Base-by-base conservation (phyloP, 331 rosid species). In the Malus hybrid region DNA sequence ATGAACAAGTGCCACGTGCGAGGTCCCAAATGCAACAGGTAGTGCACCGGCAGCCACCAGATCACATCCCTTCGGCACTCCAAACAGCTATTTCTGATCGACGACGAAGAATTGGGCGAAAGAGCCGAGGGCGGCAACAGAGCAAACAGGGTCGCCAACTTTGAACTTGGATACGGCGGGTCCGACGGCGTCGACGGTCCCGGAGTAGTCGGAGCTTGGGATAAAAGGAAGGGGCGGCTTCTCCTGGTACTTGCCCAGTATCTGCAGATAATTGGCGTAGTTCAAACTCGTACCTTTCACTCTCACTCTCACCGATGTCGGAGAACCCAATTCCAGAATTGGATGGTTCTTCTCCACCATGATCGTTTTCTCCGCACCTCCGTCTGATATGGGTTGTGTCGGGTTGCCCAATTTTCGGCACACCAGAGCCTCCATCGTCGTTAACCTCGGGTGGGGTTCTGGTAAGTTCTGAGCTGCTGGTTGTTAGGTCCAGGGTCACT, bases 211-310 rank as follows among this genome's bases (percentile, higher is more conserved):
- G 64, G 97, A 92, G 36, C 97, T 93, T 1, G 97, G 92, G 52
- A 94, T 84, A 73, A 94, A 94, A 8, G 97, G 99, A 14, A 94
- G 76, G 10, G 90, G 46, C 15, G 83, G 65, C 77, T 88, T 92
- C 83, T 94, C 97, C 67, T 94, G 97, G 79, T 90, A 94, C 80
- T 80, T 81, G 1, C 97, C 99, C 18, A 85, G 73, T 50, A 94
- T 82, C 87, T 92, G 97, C 24, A 90, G 82, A 82, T 94, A 92
- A 79, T 94, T 94, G 27, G 96, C 97, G 65, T 80, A 94, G 86
- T 94, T 94, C 92, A 94, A 88, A 87, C 99, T 94, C 33, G 97
- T 87, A 31, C 96, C 97, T 86, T 84, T 92, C 71, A 94, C 76
- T 60, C 88, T 89, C 66, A 94, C 93, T 76, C 97, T 87, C 22